A percentile compares a stretch with the other conserved stretches of the same genome.
These are phyloP conservation scores for Ascochyta viciae-villosae DNA, from an alignment of 2,329 filamentous ascomycete species.

Conservation along the genomic window DNA sequence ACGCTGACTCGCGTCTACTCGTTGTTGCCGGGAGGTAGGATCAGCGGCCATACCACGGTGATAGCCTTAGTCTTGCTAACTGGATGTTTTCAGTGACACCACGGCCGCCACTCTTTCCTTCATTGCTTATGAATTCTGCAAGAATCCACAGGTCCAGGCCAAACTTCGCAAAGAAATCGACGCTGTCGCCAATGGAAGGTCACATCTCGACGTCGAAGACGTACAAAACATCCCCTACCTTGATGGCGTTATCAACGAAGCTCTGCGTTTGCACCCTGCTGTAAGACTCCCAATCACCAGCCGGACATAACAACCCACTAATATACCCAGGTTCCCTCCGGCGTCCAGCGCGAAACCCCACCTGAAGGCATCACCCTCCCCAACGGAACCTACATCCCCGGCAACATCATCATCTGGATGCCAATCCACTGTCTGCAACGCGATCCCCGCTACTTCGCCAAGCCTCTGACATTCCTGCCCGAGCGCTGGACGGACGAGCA, in stretches of 20 bases:
- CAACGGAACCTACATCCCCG: constrained; percentile 41
- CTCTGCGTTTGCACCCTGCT: constrained; percentile 40
- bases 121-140: constrained; percentile 42
- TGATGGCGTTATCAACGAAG: constrained; percentile 42
- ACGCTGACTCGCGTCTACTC: constrained; percentile 37
- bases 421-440: constrained; percentile 41
- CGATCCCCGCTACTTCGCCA: constrained; percentile 36
- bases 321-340: constrained; percentile 35
- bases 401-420: constrained; percentile 38
- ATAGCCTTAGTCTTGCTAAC: background rate
- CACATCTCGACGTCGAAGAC: constrained; percentile 36
- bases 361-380: constrained; percentile 42
- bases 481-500: constrained; percentile 41
- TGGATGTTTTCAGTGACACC: constrained; percentile 35
- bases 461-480: constrained; percentile 36
- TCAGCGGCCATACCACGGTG: background rate
- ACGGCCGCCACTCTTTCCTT: constrained; percentile 38
- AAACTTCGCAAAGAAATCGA: constrained; percentile 35
- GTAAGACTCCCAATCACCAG: constrained; percentile 16
- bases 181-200: constrained; percentile 20
- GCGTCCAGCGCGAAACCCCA: constrained; percentile 43
- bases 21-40: constrained; percentile 43
- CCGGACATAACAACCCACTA: constrained; percentile 1
- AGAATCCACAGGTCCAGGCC: constrained; percentile 26
- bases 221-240: constrained; percentile 36